Base-by-base conservation (phyloP, 352 stramenopile species). In the Globisporangium polare region DNA sequence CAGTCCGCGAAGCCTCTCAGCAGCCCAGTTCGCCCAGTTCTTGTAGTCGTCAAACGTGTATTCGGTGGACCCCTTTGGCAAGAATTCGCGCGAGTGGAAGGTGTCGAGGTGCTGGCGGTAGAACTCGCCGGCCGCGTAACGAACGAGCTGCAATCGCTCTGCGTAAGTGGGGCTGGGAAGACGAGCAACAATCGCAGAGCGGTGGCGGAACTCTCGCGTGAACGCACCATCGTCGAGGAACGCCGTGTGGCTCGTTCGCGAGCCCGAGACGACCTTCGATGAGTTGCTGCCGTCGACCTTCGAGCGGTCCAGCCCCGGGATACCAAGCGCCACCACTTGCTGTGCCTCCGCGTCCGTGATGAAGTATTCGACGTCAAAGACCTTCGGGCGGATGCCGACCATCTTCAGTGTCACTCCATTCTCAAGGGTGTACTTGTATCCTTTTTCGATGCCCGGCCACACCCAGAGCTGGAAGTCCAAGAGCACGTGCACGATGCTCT, bases 381-480 rank as follows among this genome's bases (percentile, higher is more conserved):
- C 86, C 58, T 93, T 91, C 3, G 86, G 86, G 3, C 62, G 70
- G 1, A 90, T 66, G 3, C 82, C 79, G 7, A 93, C 73, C 2
- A 71, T 95, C 47, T 74, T 93, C 52, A 95, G 66, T 63, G 68
- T 77, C 46, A 91, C 78, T 45, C 80, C 82, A 51, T 90, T 74
- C 46, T 91, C 83, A 22, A 95, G 61, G 27, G 73, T 62, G 63
- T 91, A 92, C 63, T 77, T 79, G 73, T 92, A 67, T 12, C 86
- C 86, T 52, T 88, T 86, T 65, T 86, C 63, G 65, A 93, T 92
- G 39, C 82, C 82, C 0, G 84, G 82, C 84, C 82, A 93, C 27
- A 86, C 68, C 82, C 84, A 93, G 53, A 90, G 60, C 68, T 94
- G 83, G 67, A 90, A 92, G 55, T 94, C 86, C 50, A 94, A 59